Percentiles rank a stretch among this genome's conserved stretches.
Conservation (phyloP, 1,284 basidiomycete species). For the Porodaedalea pini region DNA sequence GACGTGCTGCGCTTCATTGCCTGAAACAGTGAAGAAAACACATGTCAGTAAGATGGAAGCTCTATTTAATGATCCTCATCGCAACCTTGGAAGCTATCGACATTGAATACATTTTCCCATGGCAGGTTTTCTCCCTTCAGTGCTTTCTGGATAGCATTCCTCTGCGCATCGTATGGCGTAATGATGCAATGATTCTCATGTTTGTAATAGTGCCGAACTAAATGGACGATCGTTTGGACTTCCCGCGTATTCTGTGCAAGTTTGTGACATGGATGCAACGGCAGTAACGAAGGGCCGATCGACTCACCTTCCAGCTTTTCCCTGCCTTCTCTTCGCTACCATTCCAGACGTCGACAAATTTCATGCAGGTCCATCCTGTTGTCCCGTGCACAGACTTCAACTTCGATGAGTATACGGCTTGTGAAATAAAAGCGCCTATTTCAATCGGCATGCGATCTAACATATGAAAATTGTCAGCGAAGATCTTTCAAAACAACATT, state of each 20-base stretch:
- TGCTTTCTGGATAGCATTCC: slow-evolving; percentile 39
- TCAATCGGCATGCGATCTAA: slow-evolving; percentile 43
- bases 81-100: slow-evolving; percentile 50
- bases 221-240: slow-evolving; percentile 35
- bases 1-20: slow-evolving; percentile 43
- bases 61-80: not conserved
- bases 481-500: not conserved
- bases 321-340: slow-evolving; percentile 36
- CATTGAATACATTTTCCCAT: slow-evolving; percentile 48
- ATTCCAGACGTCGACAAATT: slow-evolving; percentile 42
- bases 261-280: not conserved
- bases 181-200: slow-evolving; percentile 42
- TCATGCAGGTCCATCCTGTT: slow-evolving; percentile 29
- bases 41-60: not conserved
- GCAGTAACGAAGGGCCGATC: not conserved
- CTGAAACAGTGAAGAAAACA: slow-evolving; percentile 24
- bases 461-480: slow-evolving; percentile 31
- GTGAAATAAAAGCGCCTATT: slow-evolving; percentile 46
- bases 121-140: slow-evolving; percentile 36
- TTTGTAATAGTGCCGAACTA: slow-evolving; percentile 40
- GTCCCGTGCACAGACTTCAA: slow-evolving; percentile 37
- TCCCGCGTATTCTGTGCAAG: slow-evolving; percentile 41
- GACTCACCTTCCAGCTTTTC: slow-evolving; percentile 43
- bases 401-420: slow-evolving; percentile 38
- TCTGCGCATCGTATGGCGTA: slow-evolving; percentile 55